Base-by-base conservation (phyloP, 2,329 filamentous ascomycete species). In the Trichophyton equinum region DNA sequence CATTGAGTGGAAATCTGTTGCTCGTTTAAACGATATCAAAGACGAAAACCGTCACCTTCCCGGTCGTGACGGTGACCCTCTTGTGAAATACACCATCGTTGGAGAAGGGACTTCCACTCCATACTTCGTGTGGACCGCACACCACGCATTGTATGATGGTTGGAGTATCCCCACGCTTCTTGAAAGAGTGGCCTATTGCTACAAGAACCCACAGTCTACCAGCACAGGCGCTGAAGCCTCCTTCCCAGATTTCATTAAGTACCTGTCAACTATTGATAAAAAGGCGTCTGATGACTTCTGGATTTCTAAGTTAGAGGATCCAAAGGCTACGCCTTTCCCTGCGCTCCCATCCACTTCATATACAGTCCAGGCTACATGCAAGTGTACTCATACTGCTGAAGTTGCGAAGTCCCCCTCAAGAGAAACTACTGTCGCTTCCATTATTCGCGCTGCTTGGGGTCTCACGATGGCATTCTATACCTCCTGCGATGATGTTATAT, bases 101-200 rank as follows among this genome's bases (percentile, higher is more conserved):
- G 64, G 61, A 33, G 55, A 62, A 22, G 46, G 58, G 2, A 59
- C 53, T 11, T 57, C 53, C 9, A 62, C 59, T 25, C 51, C 62
- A 7, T 67, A 73, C 58, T 69, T 77, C 15, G 67, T 76, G 9
- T 74, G 73, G 63, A 76, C 74, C 0, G 70, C 73, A 61, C 76
- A 78, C 62, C 75, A 77, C 61, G 73, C 74, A 7, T 65, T 77
- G 1, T 77, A 76, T 62, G 76, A 78, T 65, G 75, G 74, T 4
- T 70, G 66, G 66, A 66, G 61, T 56, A 64, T 67, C 42, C 65
- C 67, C 15, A 61, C 63, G 47, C 42, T 68, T 18, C 53, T 66
- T 20, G 58, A 66, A 8, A 59, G 62, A 53, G 63, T 67, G 15
- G 62, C 61, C 47, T 46, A 53, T 9, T 58, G 55, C 27, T 68